A percentile compares a stretch with the other conserved stretches of the same genome.
Conservation (phyloP, 2,329 filamentous ascomycete genomes). For the Paracoccidioides lutzii region DNA sequence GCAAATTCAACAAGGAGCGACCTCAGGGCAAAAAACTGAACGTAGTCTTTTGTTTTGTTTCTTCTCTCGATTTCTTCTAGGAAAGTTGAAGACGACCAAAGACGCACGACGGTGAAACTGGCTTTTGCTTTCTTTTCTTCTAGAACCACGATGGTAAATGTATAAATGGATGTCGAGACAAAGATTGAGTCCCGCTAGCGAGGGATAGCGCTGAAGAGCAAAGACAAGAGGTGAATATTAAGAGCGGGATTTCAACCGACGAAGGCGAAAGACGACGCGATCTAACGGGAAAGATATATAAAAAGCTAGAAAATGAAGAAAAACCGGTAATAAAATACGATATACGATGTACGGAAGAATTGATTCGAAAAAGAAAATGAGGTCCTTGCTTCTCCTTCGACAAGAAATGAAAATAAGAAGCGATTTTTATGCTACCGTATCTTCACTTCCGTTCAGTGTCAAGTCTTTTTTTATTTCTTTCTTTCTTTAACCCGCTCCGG, state of each 20-base stretch:
- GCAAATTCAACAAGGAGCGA: slow-evolving; percentile 10
- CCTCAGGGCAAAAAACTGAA: not conserved
- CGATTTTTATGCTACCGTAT: too few relatives aligned
- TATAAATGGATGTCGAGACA: not conserved
- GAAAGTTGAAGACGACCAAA: not conserved
- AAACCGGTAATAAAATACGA: not conserved
- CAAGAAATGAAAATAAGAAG: not conserved
- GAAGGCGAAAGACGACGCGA: not conserved
- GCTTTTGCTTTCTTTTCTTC: not conserved
- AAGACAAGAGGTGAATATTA: not conserved
- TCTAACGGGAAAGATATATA: not conserved
- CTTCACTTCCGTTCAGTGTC: too few relatives aligned
- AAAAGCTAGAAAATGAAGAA: slow-evolving; percentile 3
- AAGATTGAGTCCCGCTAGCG: not conserved
- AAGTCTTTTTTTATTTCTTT: too few relatives aligned
- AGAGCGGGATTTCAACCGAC: not conserved
- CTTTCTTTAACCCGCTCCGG: too few relatives aligned
- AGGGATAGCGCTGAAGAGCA: not conserved
- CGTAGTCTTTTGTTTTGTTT: not conserved
- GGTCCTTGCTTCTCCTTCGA: not conserved
- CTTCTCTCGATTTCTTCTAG: not conserved
- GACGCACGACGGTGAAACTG: not conserved
- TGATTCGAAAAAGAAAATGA: not conserved
- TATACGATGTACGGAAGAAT: not conserved
- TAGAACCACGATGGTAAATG: not conserved